These are phyloP conservation scores for Yamagishiella unicocca DNA, from an alignment of 139 green algal genomes.

Conservation along the genomic window DNA sequence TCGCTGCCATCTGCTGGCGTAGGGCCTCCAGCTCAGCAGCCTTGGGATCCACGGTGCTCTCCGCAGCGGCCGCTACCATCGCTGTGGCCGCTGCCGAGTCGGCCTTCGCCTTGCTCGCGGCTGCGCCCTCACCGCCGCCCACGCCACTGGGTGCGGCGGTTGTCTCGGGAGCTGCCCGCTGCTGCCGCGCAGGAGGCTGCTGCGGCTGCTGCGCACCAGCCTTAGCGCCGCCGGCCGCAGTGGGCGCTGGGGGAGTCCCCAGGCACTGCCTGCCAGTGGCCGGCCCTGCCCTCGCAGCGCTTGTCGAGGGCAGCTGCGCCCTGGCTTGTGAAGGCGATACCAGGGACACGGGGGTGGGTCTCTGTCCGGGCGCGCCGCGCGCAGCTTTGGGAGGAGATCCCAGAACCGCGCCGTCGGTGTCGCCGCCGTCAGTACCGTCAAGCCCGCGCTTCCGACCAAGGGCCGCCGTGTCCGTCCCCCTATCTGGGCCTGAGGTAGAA, in stretches of 20 bases:
- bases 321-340: too few species aligned
- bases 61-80: neutral
- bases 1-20: neutral
- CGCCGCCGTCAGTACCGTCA: neutral
- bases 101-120: neutral
- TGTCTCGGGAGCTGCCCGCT: neutral
- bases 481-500: too few species aligned
- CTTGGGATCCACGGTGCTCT: neutral
- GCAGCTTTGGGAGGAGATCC: slow-evolving; percentile 25
- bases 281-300: neutral
- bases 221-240: neutral
- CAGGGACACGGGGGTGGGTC: too few species aligned
- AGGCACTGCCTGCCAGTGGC: neutral
- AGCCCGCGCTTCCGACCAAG: slow-evolving; percentile 23
- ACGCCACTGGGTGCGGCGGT: neutral
- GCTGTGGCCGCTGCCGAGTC: neutral
- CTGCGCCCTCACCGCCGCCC: neutral
- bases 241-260: neutral
- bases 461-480: neutral
- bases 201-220: neutral
- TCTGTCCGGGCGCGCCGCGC: neutral
- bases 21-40: slow-evolving; percentile 24
- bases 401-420: neutral
- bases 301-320: neutral
- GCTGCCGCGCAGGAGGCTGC: neutral